Conservation (phyloP, 2,329 filamentous ascomycete genomes). For the Fusarium fujikuroi region DNA sequence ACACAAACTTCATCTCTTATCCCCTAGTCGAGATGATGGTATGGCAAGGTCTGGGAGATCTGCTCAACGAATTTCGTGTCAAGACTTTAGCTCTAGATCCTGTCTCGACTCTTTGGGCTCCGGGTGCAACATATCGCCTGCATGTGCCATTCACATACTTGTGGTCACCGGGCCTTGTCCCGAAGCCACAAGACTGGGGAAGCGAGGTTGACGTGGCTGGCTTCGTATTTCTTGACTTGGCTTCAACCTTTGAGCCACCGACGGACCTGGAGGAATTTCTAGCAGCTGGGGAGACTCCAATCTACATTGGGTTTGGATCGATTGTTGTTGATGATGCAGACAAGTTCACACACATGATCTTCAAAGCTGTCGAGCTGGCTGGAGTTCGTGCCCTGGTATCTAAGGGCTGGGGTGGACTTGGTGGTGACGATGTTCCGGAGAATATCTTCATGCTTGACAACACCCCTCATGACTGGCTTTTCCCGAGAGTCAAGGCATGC, state of each 20-base stretch:
- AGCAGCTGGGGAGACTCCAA: conserved; percentile 64
- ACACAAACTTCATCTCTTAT: conserved; percentile 85
- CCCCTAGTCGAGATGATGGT: conserved; percentile 86
- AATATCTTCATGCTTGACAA: conserved; percentile 79
- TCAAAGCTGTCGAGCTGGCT: conserved; percentile 71
- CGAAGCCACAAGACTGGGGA: conserved; percentile 76
- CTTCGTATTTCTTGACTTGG: conserved; percentile 80
- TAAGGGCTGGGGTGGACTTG: conserved; percentile 80
- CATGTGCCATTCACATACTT: conserved; percentile 82
- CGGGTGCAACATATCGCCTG: conserved; percentile 75
- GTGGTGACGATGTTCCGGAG: conserved; percentile 66
- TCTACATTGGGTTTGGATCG: conserved; percentile 82
- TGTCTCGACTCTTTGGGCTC: conserved; percentile 80
- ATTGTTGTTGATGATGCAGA: conserved; percentile 80
- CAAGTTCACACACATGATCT: conserved; percentile 75
- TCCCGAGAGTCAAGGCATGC: conserved; percentile 72
- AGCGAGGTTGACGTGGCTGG: conserved; percentile 78
- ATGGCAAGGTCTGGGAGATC: conserved; percentile 87
- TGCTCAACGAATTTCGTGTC: conserved; percentile 79
- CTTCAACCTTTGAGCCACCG: conserved; percentile 69
- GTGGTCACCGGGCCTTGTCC: conserved; percentile 73
- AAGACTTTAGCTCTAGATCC: conserved; percentile 77
- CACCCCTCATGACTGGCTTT: conserved; percentile 81
- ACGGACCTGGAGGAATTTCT: conserved; percentile 66
- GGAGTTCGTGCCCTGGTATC: conserved; percentile 78